Evolutionary conservation across 2,329 filamentous ascomycete genomes (phyloP), one percentile per base, ranked within the genome.

Genomic region (Laburnicola sp.): DNA sequence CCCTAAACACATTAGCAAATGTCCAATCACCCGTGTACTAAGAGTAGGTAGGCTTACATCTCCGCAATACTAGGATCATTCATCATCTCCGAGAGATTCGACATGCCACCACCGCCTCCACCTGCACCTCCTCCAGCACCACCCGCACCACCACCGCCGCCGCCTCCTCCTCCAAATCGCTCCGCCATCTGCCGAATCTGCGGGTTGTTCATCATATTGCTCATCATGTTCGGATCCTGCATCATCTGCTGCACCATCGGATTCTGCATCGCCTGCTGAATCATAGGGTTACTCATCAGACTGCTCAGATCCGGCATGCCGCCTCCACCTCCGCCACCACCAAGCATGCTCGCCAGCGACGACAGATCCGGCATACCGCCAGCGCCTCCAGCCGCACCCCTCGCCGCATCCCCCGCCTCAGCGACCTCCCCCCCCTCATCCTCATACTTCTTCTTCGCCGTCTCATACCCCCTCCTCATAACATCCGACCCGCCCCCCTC

Each of bases 211-310:
- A 99, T 96, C 51, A 99, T 76, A 73, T 91, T 94, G 71, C 80
- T 83, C 85, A 97, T 88, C 79, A 92, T 85, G 7, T 96, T 89
- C 0, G 94, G 94, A 77, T 99, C 97, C 76, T 86, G 90, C 94
- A 97, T 97, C 91, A 97, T 97, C 77, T 83, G 89, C 44, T 91
- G 85, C 77, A 99, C 96, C 94, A 97, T 97, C 49, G 94, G 94
- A 79, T 97, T 99, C 80, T 80, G 91, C 91, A 97, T 96, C 23
- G 43, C 43, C 43, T 45, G 43, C 25, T 45, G 43, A 26, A 45
- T 48, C 46, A 48, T 48, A 11, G 46, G 47, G 47, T 50, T 50
- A 34, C 39, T 50, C 63, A 67, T 69, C 32, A 70, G 57, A n/a
- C 63, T 57, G 16, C 84, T 76, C 23, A 99, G 79, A 73, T 97